Conservation (phyloP, 805 yeast genomes). For the Candida qinlingensis region DNA sequence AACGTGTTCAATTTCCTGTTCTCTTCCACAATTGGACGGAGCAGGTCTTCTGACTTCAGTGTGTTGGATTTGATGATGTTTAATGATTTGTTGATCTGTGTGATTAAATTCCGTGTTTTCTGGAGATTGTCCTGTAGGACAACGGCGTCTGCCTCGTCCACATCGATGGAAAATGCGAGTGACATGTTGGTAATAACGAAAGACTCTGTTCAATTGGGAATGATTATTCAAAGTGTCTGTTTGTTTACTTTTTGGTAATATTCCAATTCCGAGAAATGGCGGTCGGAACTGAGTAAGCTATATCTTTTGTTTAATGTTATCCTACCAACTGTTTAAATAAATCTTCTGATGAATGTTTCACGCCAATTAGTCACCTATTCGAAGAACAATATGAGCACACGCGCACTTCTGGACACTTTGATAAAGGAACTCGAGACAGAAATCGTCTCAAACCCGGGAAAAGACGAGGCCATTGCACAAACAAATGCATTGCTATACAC, state of each 20-base stretch:
- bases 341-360: too few relatives aligned
- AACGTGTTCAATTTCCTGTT: constrained; percentile 51
- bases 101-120: constrained; percentile 51
- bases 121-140: constrained; percentile 71
- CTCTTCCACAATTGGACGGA: constrained; percentile 66
- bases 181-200: neutral
- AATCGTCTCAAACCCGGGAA: neutral
- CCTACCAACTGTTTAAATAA: too few relatives aligned
- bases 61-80: constrained; percentile 48
- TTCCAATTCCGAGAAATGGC: too few relatives aligned
- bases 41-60: constrained; percentile 49
- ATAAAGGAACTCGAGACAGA: neutral
- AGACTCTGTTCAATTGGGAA: too few relatives aligned
- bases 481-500: constrained; percentile 6
- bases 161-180: constrained; percentile 34
- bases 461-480: constrained; percentile 7
- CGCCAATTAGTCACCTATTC: too few relatives aligned
- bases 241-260: too few relatives aligned
- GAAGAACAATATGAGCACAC: too few relatives aligned
- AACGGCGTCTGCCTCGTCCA: constrained; percentile 79
- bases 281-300: too few relatives aligned
- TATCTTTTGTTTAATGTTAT: too few relatives aligned
- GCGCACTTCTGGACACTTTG: neutral
- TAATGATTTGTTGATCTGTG: constrained; percentile 50
- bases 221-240: too few relatives aligned